Evolutionary conservation across 805 yeast genomes (phyloP), one percentile per base, ranked within the genome.

Genomic region (Lipomyces starkeyi): DNA sequence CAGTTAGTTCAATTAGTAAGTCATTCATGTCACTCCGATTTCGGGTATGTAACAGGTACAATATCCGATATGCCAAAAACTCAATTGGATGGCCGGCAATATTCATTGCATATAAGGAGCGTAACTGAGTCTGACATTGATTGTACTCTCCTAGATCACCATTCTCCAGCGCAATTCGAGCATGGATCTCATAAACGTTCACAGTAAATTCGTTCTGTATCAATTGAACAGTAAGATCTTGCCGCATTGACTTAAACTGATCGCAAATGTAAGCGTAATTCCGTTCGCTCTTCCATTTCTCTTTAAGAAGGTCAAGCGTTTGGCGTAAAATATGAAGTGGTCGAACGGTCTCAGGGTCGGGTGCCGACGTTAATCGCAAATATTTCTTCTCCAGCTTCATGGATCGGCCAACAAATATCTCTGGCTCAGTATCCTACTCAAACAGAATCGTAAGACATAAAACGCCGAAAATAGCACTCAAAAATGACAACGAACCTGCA

Each of bases 111-210:
- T 89, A 93, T 29, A 93, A 80, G 58, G 84, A 81, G 70, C 86
- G 86, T 61, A 95, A 79, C 74, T 92, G 91, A 17, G 96, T 87
- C 78, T 91, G 97, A 77, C 98, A 95, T 77, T 94, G 98, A 80
- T 95, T 95, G 77, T 91, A 93, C 78, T 95, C 98, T 9, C 98
- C 98, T 70, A 94, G 79, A 78, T 94, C 99, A 54, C 85, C 84
- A 75, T 90, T 88, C 73, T 88, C 90, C 52, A 94, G 83, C 0
- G 98, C 97, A n/a, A 93, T 81, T 60, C 93, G 85, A 3, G 95
- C 95, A 78, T 94, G 97, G 2, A 88, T 84, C 78, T 92, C 95
- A 78, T 95, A 94, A 0, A 92, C 97, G 64, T 80, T 76, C 5
- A 92, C 85, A 0, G 97, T 86, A 76, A 95, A 91, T 57, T 85